These are phyloP conservation scores for Pyrenophora teres DNA, from an alignment of 2,329 filamentous ascomycete species.

Conservation along the genomic window DNA sequence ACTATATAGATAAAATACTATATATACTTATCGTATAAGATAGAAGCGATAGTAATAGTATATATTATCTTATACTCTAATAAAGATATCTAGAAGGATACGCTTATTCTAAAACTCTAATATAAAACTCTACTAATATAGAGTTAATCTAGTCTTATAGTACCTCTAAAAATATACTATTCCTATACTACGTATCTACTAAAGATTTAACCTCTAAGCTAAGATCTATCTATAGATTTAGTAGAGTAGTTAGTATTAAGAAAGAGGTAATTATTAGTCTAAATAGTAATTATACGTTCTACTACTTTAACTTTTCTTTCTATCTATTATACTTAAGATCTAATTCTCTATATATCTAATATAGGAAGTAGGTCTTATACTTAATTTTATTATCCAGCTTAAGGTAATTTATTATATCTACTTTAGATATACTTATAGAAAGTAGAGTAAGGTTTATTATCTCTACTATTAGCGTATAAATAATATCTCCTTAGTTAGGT, in stretches of 20 bases:
- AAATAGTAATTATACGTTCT: not conserved
- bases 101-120: not conserved
- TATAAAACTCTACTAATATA: not conserved
- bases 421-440: no score
- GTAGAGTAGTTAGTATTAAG: not conserved
- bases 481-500: no score
- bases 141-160: not conserved
- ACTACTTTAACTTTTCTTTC: not conserved
- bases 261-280: not conserved
- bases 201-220: not conserved
- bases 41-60: not conserved
- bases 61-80: not conserved
- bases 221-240: no score
- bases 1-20: not conserved
- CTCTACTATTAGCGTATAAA: no score
- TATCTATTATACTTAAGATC: not conserved
- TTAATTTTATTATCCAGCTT: not conserved
- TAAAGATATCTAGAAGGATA: not conserved
- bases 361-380: not conserved
- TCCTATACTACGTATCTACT: not conserved
- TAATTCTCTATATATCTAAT: not conserved
- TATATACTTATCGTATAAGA: not conserved
- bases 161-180: not conserved
- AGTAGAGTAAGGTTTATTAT: no score
- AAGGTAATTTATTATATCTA: no score